Evolutionary conservation across 2,329 filamentous ascomycete species (phyloP).

Genomic region (Torrubiella hemipterigena): DNA sequence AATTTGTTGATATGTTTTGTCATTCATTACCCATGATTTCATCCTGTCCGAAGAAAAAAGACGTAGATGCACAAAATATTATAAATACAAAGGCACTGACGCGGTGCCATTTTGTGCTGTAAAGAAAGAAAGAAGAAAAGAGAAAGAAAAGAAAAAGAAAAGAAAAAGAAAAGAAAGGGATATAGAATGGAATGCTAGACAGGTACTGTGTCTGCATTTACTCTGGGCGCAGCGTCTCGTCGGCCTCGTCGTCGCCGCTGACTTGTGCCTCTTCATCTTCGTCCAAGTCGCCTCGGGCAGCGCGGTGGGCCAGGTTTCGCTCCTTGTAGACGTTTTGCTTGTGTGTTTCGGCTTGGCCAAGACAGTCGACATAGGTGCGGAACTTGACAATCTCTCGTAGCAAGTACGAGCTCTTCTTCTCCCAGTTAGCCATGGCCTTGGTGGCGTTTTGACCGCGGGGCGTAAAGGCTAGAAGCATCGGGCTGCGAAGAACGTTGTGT

Average conservation of each 20-base stretch:
- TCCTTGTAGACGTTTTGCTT: constrained; percentile 62
- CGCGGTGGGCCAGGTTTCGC: constrained; percentile 37
- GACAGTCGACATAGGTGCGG: constrained; percentile 80
- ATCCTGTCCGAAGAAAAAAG: no score
- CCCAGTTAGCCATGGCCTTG: constrained; percentile 93
- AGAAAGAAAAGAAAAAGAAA: no score
- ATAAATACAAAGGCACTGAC: no score
- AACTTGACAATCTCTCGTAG: constrained; percentile 95
- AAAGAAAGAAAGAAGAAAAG: no score
- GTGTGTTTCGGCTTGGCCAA: constrained; percentile 57
- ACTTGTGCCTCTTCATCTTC: constrained; percentile 26
- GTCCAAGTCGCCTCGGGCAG: constrained; percentile 31
- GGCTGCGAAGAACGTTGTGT: constrained; percentile 78
- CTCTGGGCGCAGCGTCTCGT: constrained; percentile 21
- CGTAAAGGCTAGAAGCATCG: constrained; percentile 83
- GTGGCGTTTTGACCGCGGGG: constrained; percentile 68
- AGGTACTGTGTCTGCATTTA: no score
- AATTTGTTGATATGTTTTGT: no score
- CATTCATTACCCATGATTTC: no score
- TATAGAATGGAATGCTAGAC: no score
- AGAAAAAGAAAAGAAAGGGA: no score
- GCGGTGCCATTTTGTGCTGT: no score
- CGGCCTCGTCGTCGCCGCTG: constrained; percentile 18
- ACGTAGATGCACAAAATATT: no score
- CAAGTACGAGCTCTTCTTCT: constrained; percentile 86